Conservation (phyloP, 805 yeast genomes). For the Hanseniaspora osmophila region DNA sequence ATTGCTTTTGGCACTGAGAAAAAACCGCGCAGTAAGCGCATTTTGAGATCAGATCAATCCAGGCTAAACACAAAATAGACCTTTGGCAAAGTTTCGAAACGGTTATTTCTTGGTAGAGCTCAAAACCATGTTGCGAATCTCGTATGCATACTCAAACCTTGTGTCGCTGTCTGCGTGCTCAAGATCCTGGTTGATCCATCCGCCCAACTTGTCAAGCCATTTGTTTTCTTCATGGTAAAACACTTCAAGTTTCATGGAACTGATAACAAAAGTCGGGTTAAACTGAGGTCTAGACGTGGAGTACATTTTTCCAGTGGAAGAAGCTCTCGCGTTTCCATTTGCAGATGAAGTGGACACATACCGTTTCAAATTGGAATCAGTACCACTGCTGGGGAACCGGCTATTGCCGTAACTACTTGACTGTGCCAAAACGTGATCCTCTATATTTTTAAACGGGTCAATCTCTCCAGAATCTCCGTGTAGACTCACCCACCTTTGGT, state of each 20-base stretch:
- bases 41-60: too few species aligned
- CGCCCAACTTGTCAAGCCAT: conserved; percentile 20
- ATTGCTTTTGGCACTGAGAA: too few species aligned
- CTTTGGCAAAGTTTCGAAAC: too few species aligned
- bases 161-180: conserved; percentile 4
- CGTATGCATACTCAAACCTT: conserved; percentile 12
- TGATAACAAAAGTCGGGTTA: conserved; percentile 2
- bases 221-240: conserved; percentile 23
- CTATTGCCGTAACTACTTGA: conserved; percentile 6
- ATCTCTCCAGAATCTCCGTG: conserved; percentile 14
- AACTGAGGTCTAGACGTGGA: background rate
- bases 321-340: background rate
- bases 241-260: conserved; percentile 14
- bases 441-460: conserved; percentile 19
- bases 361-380: background rate
- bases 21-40: too few species aligned
- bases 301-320: background rate
- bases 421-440: conserved; percentile 10
- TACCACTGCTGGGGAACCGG: background rate
- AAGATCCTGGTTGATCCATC: conserved; percentile 17
- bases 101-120: conserved; percentile 15
- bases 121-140: conserved; percentile 22
- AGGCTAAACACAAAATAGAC: too few species aligned
- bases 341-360: background rate
- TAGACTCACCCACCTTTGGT: conserved; percentile 21